Evolutionary conservation across 768 basidiomycete species (phyloP), one percentile per base, ranked within the genome.

Genomic region (Lactifluus volemus): DNA sequence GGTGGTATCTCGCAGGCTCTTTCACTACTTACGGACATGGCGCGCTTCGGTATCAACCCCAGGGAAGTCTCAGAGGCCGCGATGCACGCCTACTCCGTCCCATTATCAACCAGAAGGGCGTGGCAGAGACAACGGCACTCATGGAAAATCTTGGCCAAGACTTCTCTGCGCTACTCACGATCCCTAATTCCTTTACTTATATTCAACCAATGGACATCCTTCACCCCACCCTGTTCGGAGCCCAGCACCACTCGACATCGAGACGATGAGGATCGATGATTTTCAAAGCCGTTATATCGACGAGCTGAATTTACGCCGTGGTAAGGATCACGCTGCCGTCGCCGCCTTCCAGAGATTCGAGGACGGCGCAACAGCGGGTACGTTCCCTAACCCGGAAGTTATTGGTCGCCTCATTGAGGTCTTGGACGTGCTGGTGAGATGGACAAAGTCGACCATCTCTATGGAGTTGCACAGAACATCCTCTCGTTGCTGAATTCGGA

Each of bases 401-500:
- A 68, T 94, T 30, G 83, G 80, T 15, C 77, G 78, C 11, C 73
- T 97, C 25, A 85, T 95, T 67, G 81, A 60, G 73, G 75, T 4
- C 78, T 92, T 14, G 90, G 91, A 17, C 84, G 92, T 32, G 53
- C 73, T 8, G 77, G 80, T 51, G 78, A 85, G 55, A 67, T 85
- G 45, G 76, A 83, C 8, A 83, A 85, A 67, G 83, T 89, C 9
- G 76, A 77, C 19, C 77, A 81, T 49, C 72, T 88, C 19, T 97
- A 98, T 72, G 73, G 76, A 19, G 74, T 81, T 29, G 85, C 86
- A 8, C 92, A 95, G 72, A 69, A 69, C 12, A 73, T 87, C 1
- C 70, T 96, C 21, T 68, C 76, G 4, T 70, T 76, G 0, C 64
- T 84, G 39, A 75, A 78, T 65, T 55, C 70, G 38, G 69, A 75